A percentile compares a stretch with the other conserved stretches of the same genome.
These are phyloP conservation scores for Nigrograna mackinnonii DNA, from an alignment of 2,329 filamentous ascomycete species.

Conservation along the genomic window DNA sequence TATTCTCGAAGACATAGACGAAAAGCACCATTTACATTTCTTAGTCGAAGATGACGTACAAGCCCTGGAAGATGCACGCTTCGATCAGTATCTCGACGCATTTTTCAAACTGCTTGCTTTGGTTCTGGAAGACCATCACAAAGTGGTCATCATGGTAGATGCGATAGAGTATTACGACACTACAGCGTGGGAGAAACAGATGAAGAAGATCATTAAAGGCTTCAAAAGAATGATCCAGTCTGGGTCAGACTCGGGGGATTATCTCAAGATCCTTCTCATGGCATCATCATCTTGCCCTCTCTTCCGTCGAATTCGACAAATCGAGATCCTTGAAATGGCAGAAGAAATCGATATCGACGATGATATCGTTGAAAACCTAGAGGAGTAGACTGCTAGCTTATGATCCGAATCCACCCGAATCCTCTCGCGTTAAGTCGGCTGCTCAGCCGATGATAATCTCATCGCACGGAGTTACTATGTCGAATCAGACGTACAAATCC, in stretches of 20 bases:
- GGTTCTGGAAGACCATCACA: neutral
- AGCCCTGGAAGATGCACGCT: neutral
- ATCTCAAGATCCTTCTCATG: neutral
- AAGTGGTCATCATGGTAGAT: constrained; percentile 2
- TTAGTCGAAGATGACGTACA: neutral
- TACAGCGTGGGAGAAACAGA: neutral
- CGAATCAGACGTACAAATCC: no score
- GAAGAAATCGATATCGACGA: neutral
- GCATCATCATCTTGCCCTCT: neutral
- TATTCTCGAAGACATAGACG: neutral
- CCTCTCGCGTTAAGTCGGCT: no score
- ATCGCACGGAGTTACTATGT: no score
- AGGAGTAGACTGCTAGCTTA: no score
- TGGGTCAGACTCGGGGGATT: neutral
- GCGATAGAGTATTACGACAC: constrained; percentile 2
- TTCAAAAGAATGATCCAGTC: neutral
- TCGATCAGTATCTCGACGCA: neutral
- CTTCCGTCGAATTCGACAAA: neutral
- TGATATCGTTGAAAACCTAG: neutral
- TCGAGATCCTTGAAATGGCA: neutral
- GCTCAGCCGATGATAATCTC: no score
- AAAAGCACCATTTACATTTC: neutral
- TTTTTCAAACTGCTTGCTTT: neutral
- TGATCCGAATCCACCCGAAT: no score
- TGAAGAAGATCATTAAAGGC: neutral